A percentile compares a stretch with the other conserved stretches of the same genome.
Evolutionary conservation across 2,329 filamentous ascomycete genomes (phyloP).

Genomic region (Daldinia eschscholtzii): DNA sequence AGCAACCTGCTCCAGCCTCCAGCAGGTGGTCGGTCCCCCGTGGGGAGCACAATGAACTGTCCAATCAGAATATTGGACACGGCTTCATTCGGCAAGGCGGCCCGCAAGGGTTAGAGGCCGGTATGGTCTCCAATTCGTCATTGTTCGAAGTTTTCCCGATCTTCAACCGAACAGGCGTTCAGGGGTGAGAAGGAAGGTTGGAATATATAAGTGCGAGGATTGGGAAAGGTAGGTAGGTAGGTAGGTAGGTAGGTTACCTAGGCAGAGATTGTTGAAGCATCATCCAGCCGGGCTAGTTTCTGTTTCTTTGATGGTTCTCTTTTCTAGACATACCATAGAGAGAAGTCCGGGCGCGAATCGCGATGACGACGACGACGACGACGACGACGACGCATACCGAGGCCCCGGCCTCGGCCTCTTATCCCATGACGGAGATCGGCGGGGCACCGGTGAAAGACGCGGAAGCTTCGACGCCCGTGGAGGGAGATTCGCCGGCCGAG

Average conservation of each 20-base stretch:
- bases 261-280: too few species aligned
- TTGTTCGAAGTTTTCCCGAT: conserved; percentile 7
- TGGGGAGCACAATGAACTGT: conserved; percentile 1
- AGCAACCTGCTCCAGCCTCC: not conserved
- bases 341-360: too few species aligned
- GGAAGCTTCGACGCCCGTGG: conserved; percentile 32
- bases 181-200: conserved; percentile 5
- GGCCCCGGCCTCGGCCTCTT: conserved; percentile 25
- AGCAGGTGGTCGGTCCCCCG: too few species aligned
- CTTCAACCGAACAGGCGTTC: conserved; percentile 22
- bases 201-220: not conserved
- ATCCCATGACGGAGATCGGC: conserved; percentile 45
- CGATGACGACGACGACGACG: conserved; percentile 41
- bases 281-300: too few species aligned
- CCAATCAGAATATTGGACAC: not conserved
- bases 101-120: conserved; percentile 6
- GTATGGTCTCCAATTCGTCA: conserved; percentile 15
- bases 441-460: conserved; percentile 32
- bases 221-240: too few species aligned
- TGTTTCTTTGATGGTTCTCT: not conserved
- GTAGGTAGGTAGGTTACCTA: not conserved
- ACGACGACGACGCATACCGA: conserved; percentile 45
- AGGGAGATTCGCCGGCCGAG: conserved; percentile 13
- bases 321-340: too few species aligned
- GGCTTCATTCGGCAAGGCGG: conserved; percentile 24